Percentiles rank a stretch among this genome's conserved stretches.
Evolutionary conservation across 169 alveolate species (phyloP).

Genomic region (Plasmodium cynomolgi): DNA sequence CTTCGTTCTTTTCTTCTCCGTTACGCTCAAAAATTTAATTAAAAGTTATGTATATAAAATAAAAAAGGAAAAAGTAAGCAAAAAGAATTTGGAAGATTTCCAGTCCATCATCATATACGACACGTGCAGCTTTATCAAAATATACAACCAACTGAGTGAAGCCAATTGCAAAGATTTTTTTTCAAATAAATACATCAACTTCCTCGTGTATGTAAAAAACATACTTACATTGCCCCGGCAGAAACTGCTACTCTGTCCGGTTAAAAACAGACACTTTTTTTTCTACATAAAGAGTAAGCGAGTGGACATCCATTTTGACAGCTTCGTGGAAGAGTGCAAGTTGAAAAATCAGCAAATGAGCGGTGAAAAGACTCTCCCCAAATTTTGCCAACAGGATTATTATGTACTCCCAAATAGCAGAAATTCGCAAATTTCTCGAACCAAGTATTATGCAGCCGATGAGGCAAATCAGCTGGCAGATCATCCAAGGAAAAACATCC

Average conservation of each 20-base stretch:
- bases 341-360: not conserved
- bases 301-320: slow-evolving; percentile 42
- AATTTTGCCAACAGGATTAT: not conserved
- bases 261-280: slow-evolving; percentile 52
- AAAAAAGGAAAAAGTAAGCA: slow-evolving; percentile 41
- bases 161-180: slow-evolving; percentile 36
- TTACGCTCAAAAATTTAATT: slow-evolving; percentile 68
- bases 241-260: slow-evolving; percentile 8
- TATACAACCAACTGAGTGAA: slow-evolving; percentile 45
- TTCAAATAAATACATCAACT: slow-evolving; percentile 48
- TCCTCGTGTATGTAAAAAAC: slow-evolving; percentile 34
- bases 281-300: slow-evolving; percentile 47
- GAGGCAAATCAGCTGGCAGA: not conserved
- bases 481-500: not conserved
- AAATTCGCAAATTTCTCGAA: not conserved
- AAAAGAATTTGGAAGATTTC: slow-evolving; percentile 42
- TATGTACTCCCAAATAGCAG: not conserved
- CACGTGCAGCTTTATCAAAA: slow-evolving; percentile 68
- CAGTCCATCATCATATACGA: slow-evolving; percentile 67
- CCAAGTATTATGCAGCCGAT: not conserved
- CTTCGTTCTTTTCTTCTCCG: slow-evolving; percentile 46
- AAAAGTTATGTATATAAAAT: slow-evolving; percentile 62
- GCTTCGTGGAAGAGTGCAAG: slow-evolving; percentile 14
- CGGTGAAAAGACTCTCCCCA: not conserved
- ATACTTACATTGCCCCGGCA: slow-evolving; percentile 45